These are phyloP conservation scores for Calonectria hawksworthii DNA, from an alignment of 2,329 filamentous ascomycete species.

Conservation along the genomic window DNA sequence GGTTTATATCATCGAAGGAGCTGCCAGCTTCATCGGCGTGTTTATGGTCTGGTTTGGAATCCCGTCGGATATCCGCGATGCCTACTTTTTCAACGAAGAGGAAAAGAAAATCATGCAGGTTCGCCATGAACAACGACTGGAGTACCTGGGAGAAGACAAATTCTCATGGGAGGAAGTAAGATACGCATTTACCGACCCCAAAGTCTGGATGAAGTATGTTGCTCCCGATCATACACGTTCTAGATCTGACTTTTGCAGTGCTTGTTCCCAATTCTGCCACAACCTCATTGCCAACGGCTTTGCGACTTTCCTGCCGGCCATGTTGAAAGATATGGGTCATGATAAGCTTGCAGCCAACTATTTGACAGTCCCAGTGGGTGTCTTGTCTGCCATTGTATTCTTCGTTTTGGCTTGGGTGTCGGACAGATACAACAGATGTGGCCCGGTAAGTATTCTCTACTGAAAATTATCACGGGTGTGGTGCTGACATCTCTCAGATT, in stretches of 20 bases:
- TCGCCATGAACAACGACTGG: slow-evolving; percentile 9
- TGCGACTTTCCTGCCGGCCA: slow-evolving; percentile 67
- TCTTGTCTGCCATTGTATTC: slow-evolving; percentile 60
- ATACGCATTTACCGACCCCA: slow-evolving; percentile 61
- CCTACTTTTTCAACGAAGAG: slow-evolving; percentile 16
- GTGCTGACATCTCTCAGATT: no score
- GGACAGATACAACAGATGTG: slow-evolving; percentile 55
- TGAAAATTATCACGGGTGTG: no score
- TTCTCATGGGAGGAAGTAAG: slow-evolving; percentile 64
- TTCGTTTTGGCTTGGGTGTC: slow-evolving; percentile 58
- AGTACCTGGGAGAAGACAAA: slow-evolving; percentile 61
- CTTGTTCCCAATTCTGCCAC: slow-evolving; percentile 61
- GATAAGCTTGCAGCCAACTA: slow-evolving; percentile 62
- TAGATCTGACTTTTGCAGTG: slow-evolving; percentile 37
- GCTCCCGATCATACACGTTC: not conserved
- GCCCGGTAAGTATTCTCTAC: slow-evolving; percentile 1
- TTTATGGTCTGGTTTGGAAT: slow-evolving; percentile 23
- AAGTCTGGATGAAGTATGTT: slow-evolving; percentile 57
- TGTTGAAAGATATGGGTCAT: slow-evolving; percentile 64
- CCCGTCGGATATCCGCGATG: slow-evolving; percentile 15
- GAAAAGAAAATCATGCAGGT: slow-evolving; percentile 20
- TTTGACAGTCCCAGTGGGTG: slow-evolving; percentile 66
- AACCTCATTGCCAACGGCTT: slow-evolving; percentile 66
- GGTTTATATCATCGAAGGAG: slow-evolving; percentile 66
- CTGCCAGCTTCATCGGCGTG: slow-evolving; percentile 5